Evolutionary conservation across 2,329 filamentous ascomycete genomes (phyloP), one percentile per base, ranked within the genome.

Genomic region (Dryadomyces quercus-mongolicae): DNA sequence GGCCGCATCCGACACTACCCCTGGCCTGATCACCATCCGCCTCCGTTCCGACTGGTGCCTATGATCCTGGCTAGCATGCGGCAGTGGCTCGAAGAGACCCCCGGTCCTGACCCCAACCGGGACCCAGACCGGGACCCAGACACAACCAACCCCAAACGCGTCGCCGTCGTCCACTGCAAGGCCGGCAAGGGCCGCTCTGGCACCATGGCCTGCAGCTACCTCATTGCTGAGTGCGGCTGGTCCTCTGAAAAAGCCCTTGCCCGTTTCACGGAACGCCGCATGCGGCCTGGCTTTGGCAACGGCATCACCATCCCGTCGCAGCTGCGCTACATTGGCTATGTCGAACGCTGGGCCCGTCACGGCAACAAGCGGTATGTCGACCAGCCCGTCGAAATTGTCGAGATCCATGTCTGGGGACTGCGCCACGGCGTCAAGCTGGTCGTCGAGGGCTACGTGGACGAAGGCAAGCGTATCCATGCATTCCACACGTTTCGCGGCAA

Each of bases 21-120:
- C 0, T 98, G 88, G 82, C 93, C 93, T 0, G 93, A 98, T 66
- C 93, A 98, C 66, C 93, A 98, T 66, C 93, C 93, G 3, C 93
- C 93, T 52, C 93, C 93, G 0, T 98, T 98, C 63, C 78, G 82
- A 21, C 74, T 97, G 20, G 84, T 98, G 40, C 92, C 92, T 0
- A 76, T 88, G 69, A 91, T 96, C 58, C 83, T 96, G 78, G 90
- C 84, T 1, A 88, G 86, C 62, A 97, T 98, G 91, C 79, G 87
- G 57, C 88, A 92, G 63, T 97, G 92, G 89, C 67, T 94, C 53
- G 73, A 77, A 49, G 77, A 77, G 15, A 72, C 12, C 9, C 40
- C 40, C 16, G 62, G 72, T 2, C 60, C 63, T 49, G 63, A 62
- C 7, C 12, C 20, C 42, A n/a, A n/a, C n/a, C n/a, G n/a, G n/a